Evolutionary conservation across 1,284 basidiomycete species (phyloP).

Genomic region (Golubevia pallescens): DNA sequence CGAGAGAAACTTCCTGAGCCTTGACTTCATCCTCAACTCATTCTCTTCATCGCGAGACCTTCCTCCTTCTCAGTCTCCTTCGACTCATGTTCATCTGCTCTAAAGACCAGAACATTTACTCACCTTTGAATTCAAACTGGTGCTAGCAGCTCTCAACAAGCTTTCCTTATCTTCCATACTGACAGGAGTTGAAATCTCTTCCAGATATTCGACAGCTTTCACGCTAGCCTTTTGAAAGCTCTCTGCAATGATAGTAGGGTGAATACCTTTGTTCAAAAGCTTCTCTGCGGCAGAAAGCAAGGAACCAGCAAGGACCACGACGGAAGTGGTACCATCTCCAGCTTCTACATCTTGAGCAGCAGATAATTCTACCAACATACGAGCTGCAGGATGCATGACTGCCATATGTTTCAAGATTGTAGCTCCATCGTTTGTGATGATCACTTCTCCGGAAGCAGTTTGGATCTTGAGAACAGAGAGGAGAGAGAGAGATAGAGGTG

Average conservation of each 20-base stretch:
- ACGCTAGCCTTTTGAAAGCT: constrained; percentile 89
- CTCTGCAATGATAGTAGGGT: constrained; percentile 96
- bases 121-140: constrained; percentile 94
- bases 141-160: constrained; percentile 89
- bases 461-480: constrained; percentile 75
- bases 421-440: constrained; percentile 98
- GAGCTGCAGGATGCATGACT: constrained; percentile 94
- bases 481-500: neutral
- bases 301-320: constrained; percentile 94
- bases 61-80: too few species aligned
- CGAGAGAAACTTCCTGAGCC: too few species aligned
- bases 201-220: constrained; percentile 92
- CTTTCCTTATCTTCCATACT: constrained; percentile 86
- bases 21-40: too few species aligned
- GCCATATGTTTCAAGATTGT: constrained; percentile 98
- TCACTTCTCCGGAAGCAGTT: constrained; percentile 92
- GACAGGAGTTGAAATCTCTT: constrained; percentile 89
- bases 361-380: constrained; percentile 98
- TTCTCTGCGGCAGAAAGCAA: constrained; percentile 94
- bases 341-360: constrained; percentile 98
- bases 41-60: too few species aligned
- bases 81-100: too few species aligned
- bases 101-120: too few species aligned
- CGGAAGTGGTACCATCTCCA: constrained; percentile 98
- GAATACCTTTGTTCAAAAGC: constrained; percentile 90